Conservation (phyloP, 106 monocot genomes). For the Vanilla planifolia region DNA sequence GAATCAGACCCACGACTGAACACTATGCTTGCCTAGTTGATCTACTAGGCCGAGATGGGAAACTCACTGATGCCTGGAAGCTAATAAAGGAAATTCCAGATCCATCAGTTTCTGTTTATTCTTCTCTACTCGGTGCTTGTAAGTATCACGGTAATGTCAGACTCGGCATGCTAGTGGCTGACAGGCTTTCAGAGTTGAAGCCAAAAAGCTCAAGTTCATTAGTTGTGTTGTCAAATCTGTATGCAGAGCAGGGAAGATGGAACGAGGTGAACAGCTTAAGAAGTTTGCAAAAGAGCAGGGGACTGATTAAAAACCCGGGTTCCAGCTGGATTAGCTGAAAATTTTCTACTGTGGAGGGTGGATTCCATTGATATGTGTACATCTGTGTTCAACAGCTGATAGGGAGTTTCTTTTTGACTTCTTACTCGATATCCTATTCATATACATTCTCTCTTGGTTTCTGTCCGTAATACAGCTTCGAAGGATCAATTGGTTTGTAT, state of each 20-base stretch:
- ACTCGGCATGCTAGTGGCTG: slow-evolving; percentile 17
- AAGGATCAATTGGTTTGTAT: too few relatives aligned
- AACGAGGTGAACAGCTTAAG: slow-evolving; percentile 30
- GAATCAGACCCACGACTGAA: slow-evolving; percentile 16
- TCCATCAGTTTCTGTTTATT: slow-evolving; percentile 18
- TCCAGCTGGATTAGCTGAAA: slow-evolving; percentile 15
- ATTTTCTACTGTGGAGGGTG: too few relatives aligned
- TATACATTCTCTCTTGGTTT: too few relatives aligned
- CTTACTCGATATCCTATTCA: too few relatives aligned
- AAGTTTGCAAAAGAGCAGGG: slow-evolving; percentile 3
- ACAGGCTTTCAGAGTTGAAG: slow-evolving; percentile 23
- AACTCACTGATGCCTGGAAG: slow-evolving; percentile 31
- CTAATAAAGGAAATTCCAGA: slow-evolving; percentile 12
- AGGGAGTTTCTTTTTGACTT: too few relatives aligned
- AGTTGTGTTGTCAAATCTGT: slow-evolving; percentile 25
- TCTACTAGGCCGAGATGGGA: slow-evolving; percentile 26
- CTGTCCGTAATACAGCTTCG: too few relatives aligned
- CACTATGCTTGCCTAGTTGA: slow-evolving; percentile 28
- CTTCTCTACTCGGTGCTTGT: slow-evolving; percentile 38
- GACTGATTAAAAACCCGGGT: slow-evolving; percentile 23
- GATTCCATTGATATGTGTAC: too few relatives aligned
- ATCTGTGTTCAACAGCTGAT: too few relatives aligned
- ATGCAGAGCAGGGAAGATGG: slow-evolving; percentile 34
- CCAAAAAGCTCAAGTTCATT: slow-evolving; percentile 15
- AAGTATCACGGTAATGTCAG: slow-evolving; percentile 9